These are phyloP conservation scores for Eimeria tenella DNA, from an alignment of 169 alveolate species.

Conservation along the genomic window DNA sequence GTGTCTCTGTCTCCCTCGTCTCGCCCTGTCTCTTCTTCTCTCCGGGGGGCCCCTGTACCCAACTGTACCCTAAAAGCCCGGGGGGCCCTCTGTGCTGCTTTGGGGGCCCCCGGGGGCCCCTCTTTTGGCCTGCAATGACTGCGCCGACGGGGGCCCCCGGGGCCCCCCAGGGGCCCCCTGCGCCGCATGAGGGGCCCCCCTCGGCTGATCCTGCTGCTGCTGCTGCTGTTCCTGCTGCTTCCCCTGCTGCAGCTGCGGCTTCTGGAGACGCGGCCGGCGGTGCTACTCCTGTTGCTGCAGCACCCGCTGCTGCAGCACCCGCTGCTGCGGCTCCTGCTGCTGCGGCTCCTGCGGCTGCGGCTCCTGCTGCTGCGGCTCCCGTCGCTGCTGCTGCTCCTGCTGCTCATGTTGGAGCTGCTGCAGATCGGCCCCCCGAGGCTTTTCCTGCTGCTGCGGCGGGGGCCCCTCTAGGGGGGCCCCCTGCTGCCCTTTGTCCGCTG, in stretches of 20 bases:
- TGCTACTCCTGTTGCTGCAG: neutral
- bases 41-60: too few relatives aligned
- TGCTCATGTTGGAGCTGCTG: neutral
- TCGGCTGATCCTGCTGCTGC: conserved; percentile 7
- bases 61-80: too few relatives aligned
- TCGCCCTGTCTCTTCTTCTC: too few relatives aligned
- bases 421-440: neutral
- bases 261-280: neutral
- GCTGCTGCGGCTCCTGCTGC: neutral
- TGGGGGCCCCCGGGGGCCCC: too few relatives aligned
- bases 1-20: too few relatives aligned
- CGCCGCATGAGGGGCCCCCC: too few relatives aligned
- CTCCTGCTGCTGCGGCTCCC: neutral
- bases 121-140: too few relatives aligned
- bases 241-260: neutral
- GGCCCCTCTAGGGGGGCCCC: neutral
- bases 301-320: neutral
- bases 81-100: too few relatives aligned
- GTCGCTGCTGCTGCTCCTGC: conserved; percentile 22
- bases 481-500: too few relatives aligned
- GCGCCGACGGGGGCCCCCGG: too few relatives aligned
- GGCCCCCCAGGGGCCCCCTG: too few relatives aligned
- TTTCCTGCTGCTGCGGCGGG: conserved; percentile 7
- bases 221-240: neutral
- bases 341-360: neutral